Evolutionary conservation across 192 early-diverging fungal species (phyloP), one percentile per base, ranked within the genome.

Genomic region (Cladochytrium replicatum): DNA sequence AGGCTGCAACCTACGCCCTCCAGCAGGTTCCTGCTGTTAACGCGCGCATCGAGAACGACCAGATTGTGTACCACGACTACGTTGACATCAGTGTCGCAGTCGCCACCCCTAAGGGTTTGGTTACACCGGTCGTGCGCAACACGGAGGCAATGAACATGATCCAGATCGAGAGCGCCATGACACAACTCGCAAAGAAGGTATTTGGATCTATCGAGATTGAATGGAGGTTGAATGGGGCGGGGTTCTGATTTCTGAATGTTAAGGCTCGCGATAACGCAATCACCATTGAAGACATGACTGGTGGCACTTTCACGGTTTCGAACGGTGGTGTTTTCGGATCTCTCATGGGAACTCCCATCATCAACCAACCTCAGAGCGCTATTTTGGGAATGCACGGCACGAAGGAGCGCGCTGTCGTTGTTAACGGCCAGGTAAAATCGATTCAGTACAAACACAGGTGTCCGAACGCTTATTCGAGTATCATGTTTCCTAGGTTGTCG

Each of bases 261-360:
- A 69, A 93, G 86, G 95, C 95, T 29, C 81, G 87, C 37, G 88
- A 92, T 60, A 91, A 91, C 63, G 83, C 83, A 58, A 90, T 99
- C 72, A 85, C 91, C 19, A 85, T 99, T 59, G 95, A 99, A 74
- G 95, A 99, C 64, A 80, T 99, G 79, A 75, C 87, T 40, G 95
- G 95, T 29, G 95, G 95, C 52, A 99, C 95, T 42, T 99, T 99
- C 66, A 99, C 95, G 53, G 93, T 99, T 47, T 95, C 91, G 29
- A 99, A 99, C 78, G 95, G 95, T 48, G 95, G 95, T 39, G 90
- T 96, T 31, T 99, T 92, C 67, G 95, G 95, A 30, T 99, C 95
- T 23, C 68, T 99, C 50, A 84, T 82, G 65, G 95, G 95, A 32
- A 99, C 95, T 8, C 95, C 95, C 43, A 96, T 99, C 65, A 93